Evolutionary conservation across 768 basidiomycete species (phyloP), one percentile per base, ranked within the genome.

Genomic region (Coprinopsis cinerea): DNA sequence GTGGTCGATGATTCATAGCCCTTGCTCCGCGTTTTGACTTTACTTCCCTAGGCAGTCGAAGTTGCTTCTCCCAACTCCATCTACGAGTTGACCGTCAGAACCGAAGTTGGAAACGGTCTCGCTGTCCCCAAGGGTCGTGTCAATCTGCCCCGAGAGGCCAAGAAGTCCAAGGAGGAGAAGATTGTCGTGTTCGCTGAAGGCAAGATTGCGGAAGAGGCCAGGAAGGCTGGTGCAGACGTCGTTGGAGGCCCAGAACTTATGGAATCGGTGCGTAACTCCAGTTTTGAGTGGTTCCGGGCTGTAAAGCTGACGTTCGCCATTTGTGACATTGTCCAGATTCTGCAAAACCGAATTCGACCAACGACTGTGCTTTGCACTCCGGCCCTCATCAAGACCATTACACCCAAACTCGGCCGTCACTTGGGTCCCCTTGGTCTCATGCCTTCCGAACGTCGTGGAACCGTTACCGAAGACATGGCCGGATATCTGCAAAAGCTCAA

Each of bases 181-280:
- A 83, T 98, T 47, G 76, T 96, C n/a, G 92, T 95, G 25, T 97
- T 98, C 59, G 93, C 93, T 2, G 89, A 92, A 57, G 91, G 91
- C 4, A 73, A 81, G 49, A 74, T 78, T 44, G 90, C 86, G 15
- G 88, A 90, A 17, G 83, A 88, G 23, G 96, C 96, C 0, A 83
- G 77, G 65, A 79, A 74, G 36, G 90, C 91, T 3, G 96, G 96
- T 4, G 96, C 94, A 1, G 81, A 92, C 52, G 79, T 87, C 53
- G 90, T 97, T 14, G 96, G 96, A 40, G 95, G 93, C 24, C 73
- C 78, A 37, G 96, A 98, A 59, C 72, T 99, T 4, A 80, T 92
- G 48, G 86, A 91, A n/a, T 82, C 82, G 49, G 92, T 92, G 59
- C 20, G 86, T 76, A 30, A n/a, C 6, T 30, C 35, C 34, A 36